Evolutionary conservation across 1,284 basidiomycete genomes (phyloP), one percentile per base, ranked within the genome.

Genomic region (Naganishia sp.): DNA sequence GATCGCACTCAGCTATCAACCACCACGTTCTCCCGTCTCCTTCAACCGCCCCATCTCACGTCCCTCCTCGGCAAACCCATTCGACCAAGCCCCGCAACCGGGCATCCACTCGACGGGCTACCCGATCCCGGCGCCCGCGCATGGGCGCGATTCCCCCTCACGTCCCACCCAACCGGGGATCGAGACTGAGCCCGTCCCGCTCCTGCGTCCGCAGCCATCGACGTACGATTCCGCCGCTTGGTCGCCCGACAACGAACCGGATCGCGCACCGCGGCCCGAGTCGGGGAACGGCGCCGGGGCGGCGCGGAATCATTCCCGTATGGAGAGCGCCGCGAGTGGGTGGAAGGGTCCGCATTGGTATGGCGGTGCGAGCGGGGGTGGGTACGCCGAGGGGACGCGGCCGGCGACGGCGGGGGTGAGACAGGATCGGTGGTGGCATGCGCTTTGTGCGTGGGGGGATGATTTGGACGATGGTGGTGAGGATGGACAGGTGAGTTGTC

Each of bases 381-480:
- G 42, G 21, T 47, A 46, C 7, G 32, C n/a, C 41, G 46, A 41
- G 23, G 50, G n/a, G 6, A 21, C 32, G 28, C 46, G 47, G 18
- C 15, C 10, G 7, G 35, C 58, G 35, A 35, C 13, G 3, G 46
- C 25, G 4, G 46, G n/a, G 15, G 51, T 66, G 21, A 67, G 67
- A n/a, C 54, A 42, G 47, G 76, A 77, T 41, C 71, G 70, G 56
- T 77, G 76, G 76, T 77, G 76, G 76, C 73, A 76, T 65, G 72
- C 75, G 42, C 63, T 77, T 9, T 77, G 76, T 53, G 73, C 75
- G 6, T 77, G 76, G 76, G 76, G 76, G 6, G 54, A 69, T 17
- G 76, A 77, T 50, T 67, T 77, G 42, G 76, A 77, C 58, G 75
- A 74, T 45, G 75, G 75, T 2, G 72, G 73, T 35, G 45, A 53